Base-by-base conservation (phyloP, 2,329 filamentous ascomycete genomes). In the Aspergillus amoenus region DNA sequence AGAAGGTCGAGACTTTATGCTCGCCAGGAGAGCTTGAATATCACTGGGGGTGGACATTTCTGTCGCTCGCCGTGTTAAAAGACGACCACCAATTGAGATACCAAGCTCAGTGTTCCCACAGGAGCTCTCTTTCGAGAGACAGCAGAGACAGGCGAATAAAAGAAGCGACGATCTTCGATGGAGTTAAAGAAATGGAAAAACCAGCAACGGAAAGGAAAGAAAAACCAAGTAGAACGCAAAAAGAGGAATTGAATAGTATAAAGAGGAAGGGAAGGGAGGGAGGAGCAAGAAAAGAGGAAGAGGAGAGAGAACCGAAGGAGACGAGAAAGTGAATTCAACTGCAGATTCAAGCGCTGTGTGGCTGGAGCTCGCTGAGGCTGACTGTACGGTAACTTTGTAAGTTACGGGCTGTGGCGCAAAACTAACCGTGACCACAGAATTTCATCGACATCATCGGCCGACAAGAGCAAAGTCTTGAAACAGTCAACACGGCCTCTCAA, bases 41-140 rank as follows among this genome's bases (percentile, higher is more conserved):
- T 79, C 76, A 58, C 72, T 75, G 57, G 74, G 73, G 67, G 73
- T 75, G 61, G 77, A 78, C 77, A 79, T 79, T 76, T 74, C 75
- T 76, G 73, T 68, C 73, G 62, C 69, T 68, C 69, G 68, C 68
- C 68, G 58, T 53, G 52, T 55, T 59, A 49, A 56, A 56, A 64
- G 65, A 63, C 67, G 67, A 70, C 68, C 66, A 66, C 65, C 61
- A 67, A 41, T 22, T 47, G 65, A 61, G 55, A 59, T 61, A 62
- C 60, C 64, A 65, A 70, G 65, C 66, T 68, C 52, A 39, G 37
- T 52, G 48, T 45, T 66, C 62, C 63, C 67, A 60, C 64, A 53
- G 58, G 55, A 69, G 68, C 70, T 70, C 70, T 72, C 68, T 70
- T 69, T 67, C 65, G 67, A 71, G 67, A 72, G 64, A 43, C 58